Base-by-base conservation (phyloP, 1,139 yeast species). In the Kluyveromyces sp. region DNA sequence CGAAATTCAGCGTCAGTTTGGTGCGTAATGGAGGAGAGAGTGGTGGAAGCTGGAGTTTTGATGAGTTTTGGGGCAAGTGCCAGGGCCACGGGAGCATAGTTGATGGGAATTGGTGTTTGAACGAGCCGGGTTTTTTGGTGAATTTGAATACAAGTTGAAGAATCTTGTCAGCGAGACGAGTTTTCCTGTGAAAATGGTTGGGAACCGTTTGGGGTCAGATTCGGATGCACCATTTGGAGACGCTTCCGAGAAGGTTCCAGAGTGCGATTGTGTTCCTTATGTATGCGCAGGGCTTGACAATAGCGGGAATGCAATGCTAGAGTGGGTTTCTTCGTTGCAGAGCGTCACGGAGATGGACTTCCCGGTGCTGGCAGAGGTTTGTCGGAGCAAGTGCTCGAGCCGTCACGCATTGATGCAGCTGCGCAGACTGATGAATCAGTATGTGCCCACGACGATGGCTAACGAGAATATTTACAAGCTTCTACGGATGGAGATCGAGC, bases 1-100 rank as follows among this genome's bases (percentile, higher is more conserved):
- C 40, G 29, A 41, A 44, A 6, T 47, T 47, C 34, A 37, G 34
- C 25, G 35, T 33, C 5, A 8, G 28, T 3, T 8, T 4, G 32
- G 15, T n/a, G 4, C 15, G 5, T 6, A 15, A 8, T 28, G 32
- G n/a, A 21, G 6, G 33, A 38, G 21, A 35, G 7, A 8, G 30
- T 33, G 34, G 15, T 10, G 21, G 21, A 10, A 21, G 5, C 21
- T 15, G 21, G 21, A 15, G 21, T 15, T 15, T 15, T 15, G 21
- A 15, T 15, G 21, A 15, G 21, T 15, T 15, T 15, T 31, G 7
- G 33, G 7, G 7, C 33, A 31, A 31, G 33, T 31, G 33, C 7
- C 7, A 31, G 33, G 10, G 21, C 21, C 21, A 15, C 2, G 21
- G 21, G 21, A 15, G 21, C 21, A 15, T 15, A 15, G 21, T 15